Conservation (phyloP, 441 rosid genomes). For the Eugenia klotzschiana region DNA sequence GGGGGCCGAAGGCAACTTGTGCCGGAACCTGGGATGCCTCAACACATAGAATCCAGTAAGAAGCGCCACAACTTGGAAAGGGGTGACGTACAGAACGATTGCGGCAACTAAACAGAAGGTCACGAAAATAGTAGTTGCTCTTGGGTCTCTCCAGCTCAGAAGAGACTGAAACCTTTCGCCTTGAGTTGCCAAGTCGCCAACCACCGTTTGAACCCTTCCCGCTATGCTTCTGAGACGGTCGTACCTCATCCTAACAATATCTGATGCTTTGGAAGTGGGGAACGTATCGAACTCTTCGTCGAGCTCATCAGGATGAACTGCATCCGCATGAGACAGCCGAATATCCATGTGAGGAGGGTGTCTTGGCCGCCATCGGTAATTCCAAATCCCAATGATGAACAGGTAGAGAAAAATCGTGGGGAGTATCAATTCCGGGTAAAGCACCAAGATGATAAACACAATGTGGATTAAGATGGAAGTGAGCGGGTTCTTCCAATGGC, state of each 20-base stretch:
- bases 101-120: slow-evolving; percentile 61
- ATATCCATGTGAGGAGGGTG: slow-evolving; percentile 84
- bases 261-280: slow-evolving; percentile 54
- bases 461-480: slow-evolving; percentile 64
- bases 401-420: slow-evolving; percentile 77
- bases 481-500: slow-evolving; percentile 73
- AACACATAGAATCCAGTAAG: slow-evolving; percentile 28
- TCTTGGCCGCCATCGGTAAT: slow-evolving; percentile 55
- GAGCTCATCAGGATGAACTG: slow-evolving; percentile 64
- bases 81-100: slow-evolving; percentile 44
- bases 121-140: slow-evolving; percentile 65
- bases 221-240: slow-evolving; percentile 68
- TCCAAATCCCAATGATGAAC: slow-evolving; percentile 72
- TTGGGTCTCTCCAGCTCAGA: slow-evolving; percentile 82
- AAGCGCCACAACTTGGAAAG: slow-evolving; percentile 40
- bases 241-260: slow-evolving; percentile 59
- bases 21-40: slow-evolving; percentile 52
- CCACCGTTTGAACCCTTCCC: slow-evolving; percentile 60
- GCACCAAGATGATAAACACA: slow-evolving; percentile 49
- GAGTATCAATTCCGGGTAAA: slow-evolving; percentile 62
- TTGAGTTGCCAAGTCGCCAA: slow-evolving; percentile 68
- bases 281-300: slow-evolving; percentile 85
- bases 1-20: slow-evolving; percentile 40
- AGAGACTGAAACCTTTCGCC: slow-evolving; percentile 61
- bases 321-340: slow-evolving; percentile 60